phyloP scores from a whole-genome alignment of 2,329 filamentous ascomycete genomes.

The Penicillium paneum region DNA sequence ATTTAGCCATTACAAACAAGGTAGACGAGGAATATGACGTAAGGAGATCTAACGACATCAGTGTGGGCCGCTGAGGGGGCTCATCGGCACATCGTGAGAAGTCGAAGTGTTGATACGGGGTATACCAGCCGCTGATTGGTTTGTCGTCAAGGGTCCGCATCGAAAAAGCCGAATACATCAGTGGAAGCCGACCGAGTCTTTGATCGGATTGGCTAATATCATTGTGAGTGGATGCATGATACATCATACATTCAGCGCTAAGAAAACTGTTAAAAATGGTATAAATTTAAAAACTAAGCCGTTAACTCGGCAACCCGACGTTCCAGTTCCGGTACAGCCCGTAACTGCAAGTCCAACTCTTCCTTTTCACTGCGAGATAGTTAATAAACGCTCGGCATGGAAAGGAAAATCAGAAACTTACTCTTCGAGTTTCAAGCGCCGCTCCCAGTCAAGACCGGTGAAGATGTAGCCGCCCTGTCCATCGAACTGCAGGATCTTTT shows the following conservation, averaged over 20 bases:
- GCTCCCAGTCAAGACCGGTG: conserved; percentile 82
- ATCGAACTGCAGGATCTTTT: conserved; percentile 91
- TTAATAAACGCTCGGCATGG: conserved; percentile 9
- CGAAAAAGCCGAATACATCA: not conserved
- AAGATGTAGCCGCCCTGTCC: conserved; percentile 91
- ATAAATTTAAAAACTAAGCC: conserved; percentile 14
- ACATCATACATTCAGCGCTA: conserved; percentile 10
- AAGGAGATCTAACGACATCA: conserved; percentile 3
- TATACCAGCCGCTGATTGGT: not conserved
- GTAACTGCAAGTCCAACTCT: conserved; percentile 79
- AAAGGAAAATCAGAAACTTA: conserved; percentile 35
- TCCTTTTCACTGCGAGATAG: conserved; percentile 68
- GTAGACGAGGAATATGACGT: conserved; percentile 6
- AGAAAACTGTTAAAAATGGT: not conserved
- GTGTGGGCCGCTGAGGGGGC: not conserved
- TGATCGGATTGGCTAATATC: conserved; percentile 1
- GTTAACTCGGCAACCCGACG: conserved; percentile 77
- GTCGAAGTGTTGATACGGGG: not conserved
- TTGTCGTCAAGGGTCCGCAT: not conserved
- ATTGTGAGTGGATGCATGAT: conserved; percentile 3
- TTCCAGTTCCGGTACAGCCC: conserved; percentile 85
- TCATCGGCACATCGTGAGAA: conserved; percentile 3
- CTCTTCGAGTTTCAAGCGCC: conserved; percentile 81
- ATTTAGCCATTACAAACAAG: conserved; percentile 3
- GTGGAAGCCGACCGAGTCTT: not conserved